A percentile compares a stretch with the other conserved stretches of the same genome.
These are phyloP conservation scores for Lentinula guzmanii DNA, from an alignment of 768 basidiomycete species.

Conservation along the genomic window DNA sequence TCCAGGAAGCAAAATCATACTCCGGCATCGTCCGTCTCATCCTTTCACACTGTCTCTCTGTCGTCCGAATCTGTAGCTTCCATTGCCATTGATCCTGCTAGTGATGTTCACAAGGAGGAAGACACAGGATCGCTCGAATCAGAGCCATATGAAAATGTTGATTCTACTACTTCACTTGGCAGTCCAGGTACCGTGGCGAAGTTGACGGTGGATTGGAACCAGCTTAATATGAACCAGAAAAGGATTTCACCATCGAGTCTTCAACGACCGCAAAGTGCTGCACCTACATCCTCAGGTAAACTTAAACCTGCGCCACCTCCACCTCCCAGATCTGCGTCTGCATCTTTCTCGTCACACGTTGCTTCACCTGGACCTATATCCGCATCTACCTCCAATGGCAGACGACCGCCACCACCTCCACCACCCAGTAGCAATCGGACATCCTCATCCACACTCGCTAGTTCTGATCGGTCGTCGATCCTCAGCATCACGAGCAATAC, in stretches of 20 bases:
- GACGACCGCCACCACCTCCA: conserved; percentile 13
- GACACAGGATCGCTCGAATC: conserved; percentile 51
- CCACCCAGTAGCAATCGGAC: conserved; percentile 20
- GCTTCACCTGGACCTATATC: conserved; percentile 5
- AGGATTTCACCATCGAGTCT: conserved; percentile 38
- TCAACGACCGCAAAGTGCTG: conserved; percentile 31
- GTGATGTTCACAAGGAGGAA: conserved; percentile 20
- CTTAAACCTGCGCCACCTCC: conserved; percentile 10
- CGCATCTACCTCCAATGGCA: not conserved
- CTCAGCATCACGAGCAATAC: conserved; percentile 38
- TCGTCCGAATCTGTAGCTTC: conserved; percentile 53
- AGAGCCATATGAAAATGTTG: conserved; percentile 68
- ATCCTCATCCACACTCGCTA: conserved; percentile 27
- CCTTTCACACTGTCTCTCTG: conserved; percentile 78
- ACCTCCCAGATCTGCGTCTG: conserved; percentile 8
- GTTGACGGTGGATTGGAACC: conserved; percentile 46
- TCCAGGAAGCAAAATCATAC: conserved; percentile 62
- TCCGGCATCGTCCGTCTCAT: conserved; percentile 68
- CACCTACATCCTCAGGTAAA: not conserved
- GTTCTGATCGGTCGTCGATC: conserved; percentile 60
- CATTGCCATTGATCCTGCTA: conserved; percentile 39
- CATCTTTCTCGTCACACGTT: conserved; percentile 16
- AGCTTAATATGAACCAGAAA: conserved; percentile 36
- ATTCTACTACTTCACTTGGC: conserved; percentile 41
- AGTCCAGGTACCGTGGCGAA: conserved; percentile 46